Base-by-base conservation (phyloP, 2,329 filamentous ascomycete genomes). In the Helminthosporium solani region DNA sequence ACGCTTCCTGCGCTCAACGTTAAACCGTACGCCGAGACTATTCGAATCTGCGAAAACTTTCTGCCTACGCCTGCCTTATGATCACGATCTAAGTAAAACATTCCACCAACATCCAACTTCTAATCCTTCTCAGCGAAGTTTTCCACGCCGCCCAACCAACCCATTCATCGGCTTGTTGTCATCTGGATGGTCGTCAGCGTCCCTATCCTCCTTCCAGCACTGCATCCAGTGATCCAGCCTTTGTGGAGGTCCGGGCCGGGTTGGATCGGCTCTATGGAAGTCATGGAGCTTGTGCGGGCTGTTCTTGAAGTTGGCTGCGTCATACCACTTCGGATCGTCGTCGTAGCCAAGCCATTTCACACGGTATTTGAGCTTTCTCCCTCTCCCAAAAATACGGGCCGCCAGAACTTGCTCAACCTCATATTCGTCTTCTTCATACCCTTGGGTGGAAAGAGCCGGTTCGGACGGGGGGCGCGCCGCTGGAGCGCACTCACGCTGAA, bases 301-400 rank as follows among this genome's bases (percentile, higher is more conserved):
- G 14, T 46, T 46, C 33, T 51, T 52, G 27, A 52, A 52, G 30
- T 52, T 52, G 15, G 39, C 23, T 39, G 46, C 49, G 20, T 49
- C 27, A 28, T 52, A 52, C 49, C 36, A 52, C 40, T 46, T 23
- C 18, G 31, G 36, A 42, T 52, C 49, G 18, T 36, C 35, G 7
- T 44, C 42, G 18, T 47, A 52, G 5, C 43, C 23, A 39, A 46
- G 18, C 49, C 40, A 52, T 46, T 46, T 43, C 4, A 44, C 49
- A 14, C 28, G 40, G 19, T 50, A 50, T 27, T 44, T n/a, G 2
- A 50, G 40, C 31, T 40, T 50, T 35, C 37, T 41, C n/a, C n/a
- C n/a, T n/a, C n/a, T n/a, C 1, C 34, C 2, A 46, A 23, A 30
- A n/a, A 52, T 14, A 41, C 49, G 49, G 36, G 33, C 36, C 20